Base-by-base conservation (phyloP, 2,329 filamentous ascomycete species). In the Hypoxylon sp. region DNA sequence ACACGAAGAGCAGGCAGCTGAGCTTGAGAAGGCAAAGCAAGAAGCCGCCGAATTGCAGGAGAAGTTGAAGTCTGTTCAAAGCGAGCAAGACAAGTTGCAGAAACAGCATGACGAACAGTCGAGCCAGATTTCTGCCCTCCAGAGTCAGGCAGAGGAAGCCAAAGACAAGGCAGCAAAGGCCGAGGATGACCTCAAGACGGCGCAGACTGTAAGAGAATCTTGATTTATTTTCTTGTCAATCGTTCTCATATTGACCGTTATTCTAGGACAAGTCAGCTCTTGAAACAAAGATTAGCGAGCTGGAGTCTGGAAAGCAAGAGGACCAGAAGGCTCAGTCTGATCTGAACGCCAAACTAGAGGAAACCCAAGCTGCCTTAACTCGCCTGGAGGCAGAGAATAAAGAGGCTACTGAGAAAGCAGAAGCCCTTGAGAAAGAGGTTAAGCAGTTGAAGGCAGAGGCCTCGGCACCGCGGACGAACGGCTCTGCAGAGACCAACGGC, bases 91-190 rank as follows among this genome's bases (percentile, higher is more conserved):
- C 30, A 61, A 71, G 8, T 63, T 78, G n/a, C 74, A 78, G 72
- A 73, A 74, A 61, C 67, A 75, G 48, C 70, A 73, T 25, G 73
- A 75, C 12, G 75, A 80, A 64, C 73, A 76, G 52, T 59, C 71
- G 16, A 58, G 68, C 45, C 73, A 78, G 70, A 62, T 78, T 32
- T 65, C 74, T 12, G 69, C 60, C n/a, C 73, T 79, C 30, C 69
- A 76, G 54, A 72, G 73, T 57, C 67, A 79, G 61, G 67, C 68
- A 5, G 76, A 80, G 56, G 74, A 74, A 51, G 79, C 79, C 3
- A 75, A 80, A 60, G 72, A 76, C 59, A 79, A 80, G 67, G 76
- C 76, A 2, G 71, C 75, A 23, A 77, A 81, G 71, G 75, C 76
- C 9, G 74, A 78, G 25, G 78, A 78, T 19, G 74, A 80, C 51